Base-by-base conservation (phyloP, 2,329 filamentous ascomycete genomes). In the Xylariales sp. region DNA sequence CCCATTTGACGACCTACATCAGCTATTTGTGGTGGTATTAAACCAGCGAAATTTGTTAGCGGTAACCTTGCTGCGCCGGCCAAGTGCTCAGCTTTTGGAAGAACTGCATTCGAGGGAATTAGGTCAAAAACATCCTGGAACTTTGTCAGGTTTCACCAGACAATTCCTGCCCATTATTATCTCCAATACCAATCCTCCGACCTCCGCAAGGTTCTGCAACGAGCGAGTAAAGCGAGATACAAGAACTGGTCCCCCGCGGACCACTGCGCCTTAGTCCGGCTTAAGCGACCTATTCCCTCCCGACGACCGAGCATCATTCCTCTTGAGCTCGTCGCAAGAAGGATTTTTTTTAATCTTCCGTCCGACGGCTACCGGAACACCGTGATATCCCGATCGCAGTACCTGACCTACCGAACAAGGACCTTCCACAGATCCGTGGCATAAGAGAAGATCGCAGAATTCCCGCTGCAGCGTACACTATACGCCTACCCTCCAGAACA, bases 11-110 rank as follows among this genome's bases (percentile, higher is more conserved):
- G 7, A 29, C 19, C 41, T 28, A 10, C 45, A 40, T 42, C 38
- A 35, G 42, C 23, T 37, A 47, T 49, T 47, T 41, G 48, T 49
- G 38, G 41, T 44, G 41, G 42, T 37, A 43, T 41, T 14, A 43
- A 25, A 34, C 41, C 38, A 25, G 37, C 25, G 43, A 40, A 47
- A 41, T 47, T 43, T 32, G 40, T 31, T 45, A 34, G 37, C 44
- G 39, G 48, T 42, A 44, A 39, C 43, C 42, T 46, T 42, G n/a
- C n/a, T n/a, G n/a, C n/a, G n/a, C n/a, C n/a, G n/a, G n/a, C n/a
- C n/a, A n/a, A n/a, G n/a, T n/a, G n/a, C n/a, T n/a, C n/a, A n/a
- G n/a, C n/a, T n/a, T n/a, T n/a, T n/a, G n/a, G n/a, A n/a, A n/a
- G n/a, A n/a, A n/a, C n/a, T n/a, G n/a, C n/a, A n/a, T n/a, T n/a